phyloP scores from a whole-genome alignment of 2,329 filamentous ascomycete genomes.

The Tolypocladium endophyticum region DNA sequence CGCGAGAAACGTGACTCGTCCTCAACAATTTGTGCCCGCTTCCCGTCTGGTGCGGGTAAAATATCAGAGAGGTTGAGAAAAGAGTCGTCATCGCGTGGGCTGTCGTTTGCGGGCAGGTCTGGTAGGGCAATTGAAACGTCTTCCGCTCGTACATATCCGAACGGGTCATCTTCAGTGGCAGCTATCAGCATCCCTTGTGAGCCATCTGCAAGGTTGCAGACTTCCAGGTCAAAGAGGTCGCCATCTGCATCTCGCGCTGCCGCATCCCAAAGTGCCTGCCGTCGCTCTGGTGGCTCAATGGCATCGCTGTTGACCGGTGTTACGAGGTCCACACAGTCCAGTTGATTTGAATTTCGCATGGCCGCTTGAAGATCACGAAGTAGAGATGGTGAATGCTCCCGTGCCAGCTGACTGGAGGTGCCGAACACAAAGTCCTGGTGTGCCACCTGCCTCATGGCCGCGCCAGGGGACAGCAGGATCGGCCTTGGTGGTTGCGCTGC shows the following conservation, averaged over 20 bases:
- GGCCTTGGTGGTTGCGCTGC: conserved; percentile 30
- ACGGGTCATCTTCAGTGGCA: conserved; percentile 21
- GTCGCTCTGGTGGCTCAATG: conserved; percentile 18
- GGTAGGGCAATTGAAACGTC: neutral
- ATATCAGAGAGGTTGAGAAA: conserved; percentile 14
- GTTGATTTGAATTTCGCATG: conserved; percentile 45
- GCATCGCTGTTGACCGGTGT: conserved; percentile 27
- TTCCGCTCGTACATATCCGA: conserved; percentile 22
- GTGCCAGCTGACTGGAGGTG: conserved; percentile 71
- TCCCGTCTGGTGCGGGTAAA: conserved; percentile 6
- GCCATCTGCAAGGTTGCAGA: conserved; percentile 44
- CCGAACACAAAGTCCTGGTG: conserved; percentile 75
- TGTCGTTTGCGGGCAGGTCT: neutral
- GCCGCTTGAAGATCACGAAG: conserved; percentile 52
- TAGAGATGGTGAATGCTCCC: conserved; percentile 59
- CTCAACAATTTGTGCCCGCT: neutral
- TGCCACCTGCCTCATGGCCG: conserved; percentile 54
- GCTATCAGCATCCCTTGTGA: conserved; percentile 20
- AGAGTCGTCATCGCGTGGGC: conserved; percentile 7
- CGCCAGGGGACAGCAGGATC: conserved; percentile 55
- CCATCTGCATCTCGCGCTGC: conserved; percentile 58
- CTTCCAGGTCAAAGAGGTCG: conserved; percentile 50
- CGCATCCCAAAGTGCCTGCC: conserved; percentile 54
- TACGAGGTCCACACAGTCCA: conserved; percentile 27
- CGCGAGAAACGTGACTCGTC: conserved; percentile 9